Base-by-base conservation (phyloP, 1,284 basidiomycete genomes). In the Papiliotrema nemorosa region DNA sequence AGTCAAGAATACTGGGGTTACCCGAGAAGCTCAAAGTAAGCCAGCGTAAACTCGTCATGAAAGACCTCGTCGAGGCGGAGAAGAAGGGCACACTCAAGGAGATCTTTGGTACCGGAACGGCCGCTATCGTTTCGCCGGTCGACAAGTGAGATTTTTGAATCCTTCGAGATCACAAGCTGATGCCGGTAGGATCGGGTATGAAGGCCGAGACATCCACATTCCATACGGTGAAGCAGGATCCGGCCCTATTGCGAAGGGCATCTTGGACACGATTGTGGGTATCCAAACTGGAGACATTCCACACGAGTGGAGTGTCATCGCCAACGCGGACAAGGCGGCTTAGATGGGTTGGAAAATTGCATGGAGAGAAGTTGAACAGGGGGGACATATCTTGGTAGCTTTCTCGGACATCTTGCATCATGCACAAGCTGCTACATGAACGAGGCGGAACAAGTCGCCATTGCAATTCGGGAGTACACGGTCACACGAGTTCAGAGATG, bases 71-170 rank as follows among this genome's bases (percentile, higher is more conserved):
- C 59, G 79, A 81, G 31, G 88, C 90, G 3, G 81, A 83, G 27
- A 69, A 82, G 56, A 73, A 81, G 16, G 89, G 90, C 10, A 78
- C 76, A 14, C 80, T 98, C 29, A 79, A 90, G 22, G 94, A 99
- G 75, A 82, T 97, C 58, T 99, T 98, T 67, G 96, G 94, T 44
- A 80, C 88, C 20, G 94, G 91, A 18, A 98, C 92, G 2, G 92
- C 92, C 0, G 91, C 89, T 16, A 83, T 91, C 39, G 85, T 92
- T 59, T 85, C 84, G 47, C 84, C 88, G 2, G 86, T 92, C 9
- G 81, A 89, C 70, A 83, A 69, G 71, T 71, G 57, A 63, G 69
- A 37, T n/a, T 24, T n/a, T 25, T 16, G 9, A n/a, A 18, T 6
- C 13, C 20, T 29, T 38, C 14, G 5, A 7, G 12, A 18, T 25